Conservation (phyloP, 352 stramenopile genomes). For the Phytophthora capsici region DNA sequence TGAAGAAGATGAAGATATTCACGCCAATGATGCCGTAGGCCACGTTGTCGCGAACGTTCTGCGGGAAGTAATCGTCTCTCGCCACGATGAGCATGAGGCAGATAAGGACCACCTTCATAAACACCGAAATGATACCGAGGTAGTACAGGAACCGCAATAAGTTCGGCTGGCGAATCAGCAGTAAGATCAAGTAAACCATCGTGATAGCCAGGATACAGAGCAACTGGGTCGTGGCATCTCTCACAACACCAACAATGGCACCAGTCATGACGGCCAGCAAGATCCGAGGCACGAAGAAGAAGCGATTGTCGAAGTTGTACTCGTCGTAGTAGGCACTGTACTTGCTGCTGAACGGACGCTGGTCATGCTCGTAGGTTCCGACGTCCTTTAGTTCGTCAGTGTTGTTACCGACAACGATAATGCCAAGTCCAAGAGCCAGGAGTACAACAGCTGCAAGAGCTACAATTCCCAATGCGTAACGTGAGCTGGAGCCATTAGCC, state of each 20-base stretch:
- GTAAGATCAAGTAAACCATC: conserved; percentile 71
- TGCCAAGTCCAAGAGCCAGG: conserved; percentile 68
- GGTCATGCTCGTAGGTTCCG: conserved; percentile 76
- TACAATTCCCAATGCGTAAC: conserved; percentile 54
- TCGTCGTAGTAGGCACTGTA: conserved; percentile 90
- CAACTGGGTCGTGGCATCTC: conserved; percentile 74
- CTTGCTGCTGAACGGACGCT: conserved; percentile 79
- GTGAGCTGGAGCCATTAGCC: conserved; percentile 35
- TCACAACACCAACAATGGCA: conserved; percentile 73
- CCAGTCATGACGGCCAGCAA: conserved; percentile 74
- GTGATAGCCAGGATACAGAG: conserved; percentile 75
- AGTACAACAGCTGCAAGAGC: conserved; percentile 56
- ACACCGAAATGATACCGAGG: conserved; percentile 76
- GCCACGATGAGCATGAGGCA: conserved; percentile 83
- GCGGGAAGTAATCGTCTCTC: conserved; percentile 82
- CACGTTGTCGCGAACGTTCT: conserved; percentile 81
- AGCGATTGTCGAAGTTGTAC: conserved; percentile 91
- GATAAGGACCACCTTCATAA: conserved; percentile 85
- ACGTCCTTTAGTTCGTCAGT: conserved; percentile 75
- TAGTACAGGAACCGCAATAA: conserved; percentile 86
- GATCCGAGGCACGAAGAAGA: conserved; percentile 87
- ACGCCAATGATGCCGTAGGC: conserved; percentile 87
- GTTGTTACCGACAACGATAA: conserved; percentile 73
- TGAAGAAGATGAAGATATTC: conserved; percentile 85
- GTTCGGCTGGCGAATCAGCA: conserved; percentile 78